Evolutionary conservation across 257 asterid species (phyloP).

Genomic region (Ehretia macrophylla): DNA sequence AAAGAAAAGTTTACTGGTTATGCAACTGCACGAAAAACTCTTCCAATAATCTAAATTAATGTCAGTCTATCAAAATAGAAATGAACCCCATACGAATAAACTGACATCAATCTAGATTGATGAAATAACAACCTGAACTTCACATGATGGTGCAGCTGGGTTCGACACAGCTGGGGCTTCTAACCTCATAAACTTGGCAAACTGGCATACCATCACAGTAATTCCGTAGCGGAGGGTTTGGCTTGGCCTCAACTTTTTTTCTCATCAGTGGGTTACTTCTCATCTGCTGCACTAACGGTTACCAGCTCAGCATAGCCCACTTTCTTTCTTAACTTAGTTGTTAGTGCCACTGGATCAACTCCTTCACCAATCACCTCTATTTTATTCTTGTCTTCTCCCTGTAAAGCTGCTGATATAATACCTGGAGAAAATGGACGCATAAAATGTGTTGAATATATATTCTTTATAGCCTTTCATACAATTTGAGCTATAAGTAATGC

Average conservation of each 20-base stretch:
- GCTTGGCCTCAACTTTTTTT: neutral
- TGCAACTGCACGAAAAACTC: no score
- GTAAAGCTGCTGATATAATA: conserved; percentile 39
- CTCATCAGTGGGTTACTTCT: conserved; percentile 13
- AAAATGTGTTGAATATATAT: no score
- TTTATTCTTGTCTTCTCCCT: conserved; percentile 34
- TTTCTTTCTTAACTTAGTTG: conserved; percentile 44
- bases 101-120: no score
- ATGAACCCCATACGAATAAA: no score
- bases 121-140: no score
- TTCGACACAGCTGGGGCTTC: conserved; percentile 7
- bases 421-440: conserved; percentile 11
- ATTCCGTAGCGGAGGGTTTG: conserved; percentile 7
- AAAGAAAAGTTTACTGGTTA: no score
- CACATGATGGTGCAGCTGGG: conserved; percentile 37
- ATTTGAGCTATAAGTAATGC: no score
- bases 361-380: conserved; percentile 56
- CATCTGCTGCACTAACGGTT: conserved; percentile 33
- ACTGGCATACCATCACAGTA: neutral
- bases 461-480: no score
- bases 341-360: conserved; percentile 49
- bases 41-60: no score
- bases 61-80: no score
- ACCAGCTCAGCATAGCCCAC: conserved; percentile 44
- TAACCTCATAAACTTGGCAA: conserved; percentile 5